Conservation (phyloP, 495 filamentous ascomycete genomes). For the Penicillium coprophilum region DNA sequence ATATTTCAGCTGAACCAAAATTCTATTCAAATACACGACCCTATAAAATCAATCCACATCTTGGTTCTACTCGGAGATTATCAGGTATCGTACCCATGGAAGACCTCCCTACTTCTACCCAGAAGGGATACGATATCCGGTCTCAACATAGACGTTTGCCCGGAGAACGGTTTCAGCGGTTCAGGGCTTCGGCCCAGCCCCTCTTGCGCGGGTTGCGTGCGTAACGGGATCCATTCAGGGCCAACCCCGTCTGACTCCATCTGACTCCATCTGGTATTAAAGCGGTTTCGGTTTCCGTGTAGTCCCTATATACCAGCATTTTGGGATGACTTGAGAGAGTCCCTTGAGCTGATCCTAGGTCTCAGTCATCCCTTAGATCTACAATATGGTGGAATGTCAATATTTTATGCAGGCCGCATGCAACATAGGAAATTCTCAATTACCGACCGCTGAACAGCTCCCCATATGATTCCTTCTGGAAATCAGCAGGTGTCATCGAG, state of each 20-base stretch:
- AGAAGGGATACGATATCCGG: conserved; percentile 1
- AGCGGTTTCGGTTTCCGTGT: neutral
- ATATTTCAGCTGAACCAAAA: neutral
- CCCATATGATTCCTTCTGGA: neutral
- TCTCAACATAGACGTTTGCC: neutral
- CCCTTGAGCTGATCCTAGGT: neutral
- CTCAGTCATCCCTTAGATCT: neutral
- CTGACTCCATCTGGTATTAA: neutral
- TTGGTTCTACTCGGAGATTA: neutral
- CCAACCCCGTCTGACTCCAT: neutral
- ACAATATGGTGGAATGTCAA: neutral
- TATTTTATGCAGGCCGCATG: neutral
- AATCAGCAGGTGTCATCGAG: neutral
- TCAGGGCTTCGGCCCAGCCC: neutral
- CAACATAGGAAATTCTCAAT: neutral
- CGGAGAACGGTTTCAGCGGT: neutral
- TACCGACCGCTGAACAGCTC: neutral
- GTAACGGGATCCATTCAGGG: conserved; percentile 4
- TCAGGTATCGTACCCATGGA: neutral
- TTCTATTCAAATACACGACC: neutral
- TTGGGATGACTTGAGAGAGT: neutral
- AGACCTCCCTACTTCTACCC: neutral
- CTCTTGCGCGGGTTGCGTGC: neutral
- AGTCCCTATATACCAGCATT: neutral
- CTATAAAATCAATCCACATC: neutral